Evolutionary conservation across 345 rosid species (phyloP).

Genomic region (Hibiscus mutabilis): DNA sequence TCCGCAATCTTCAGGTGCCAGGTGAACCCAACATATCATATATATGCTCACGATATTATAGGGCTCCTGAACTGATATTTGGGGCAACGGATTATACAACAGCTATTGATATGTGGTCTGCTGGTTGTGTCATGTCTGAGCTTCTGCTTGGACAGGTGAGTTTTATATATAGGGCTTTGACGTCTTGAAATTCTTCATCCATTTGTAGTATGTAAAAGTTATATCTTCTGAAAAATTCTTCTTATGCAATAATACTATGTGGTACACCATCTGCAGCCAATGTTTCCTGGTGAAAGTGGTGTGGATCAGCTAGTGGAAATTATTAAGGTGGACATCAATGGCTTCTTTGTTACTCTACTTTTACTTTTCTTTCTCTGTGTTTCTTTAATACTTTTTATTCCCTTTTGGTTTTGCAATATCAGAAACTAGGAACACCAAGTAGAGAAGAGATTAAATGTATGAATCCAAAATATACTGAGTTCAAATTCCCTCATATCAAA

Average conservation of each 20-base stretch:
- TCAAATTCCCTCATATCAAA: slow-evolving; percentile 96
- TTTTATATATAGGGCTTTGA: background rate
- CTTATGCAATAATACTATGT: background rate
- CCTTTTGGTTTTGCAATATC: slow-evolving; percentile 19
- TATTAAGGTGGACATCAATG: slow-evolving; percentile 55
- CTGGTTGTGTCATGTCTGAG: slow-evolving; percentile 94
- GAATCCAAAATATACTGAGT: slow-evolving; percentile 95
- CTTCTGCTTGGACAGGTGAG: slow-evolving; percentile 86
- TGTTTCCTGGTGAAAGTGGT: slow-evolving; percentile 96
- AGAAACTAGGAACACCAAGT: slow-evolving; percentile 92
- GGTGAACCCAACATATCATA: slow-evolving; percentile 97
- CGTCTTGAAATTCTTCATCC: too few relatives aligned
- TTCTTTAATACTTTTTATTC: background rate
- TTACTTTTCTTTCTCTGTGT: background rate
- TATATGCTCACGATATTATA: slow-evolving; percentile 93
- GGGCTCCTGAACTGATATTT: slow-evolving; percentile 98
- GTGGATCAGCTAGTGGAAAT: slow-evolving; percentile 97
- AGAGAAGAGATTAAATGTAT: slow-evolving; percentile 96
- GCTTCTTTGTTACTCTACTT: background rate
- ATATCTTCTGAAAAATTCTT: too few relatives aligned
- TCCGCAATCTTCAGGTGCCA: slow-evolving; percentile 52
- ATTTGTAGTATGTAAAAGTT: too few relatives aligned
- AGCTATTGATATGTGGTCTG: slow-evolving; percentile 99
- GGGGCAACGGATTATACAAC: slow-evolving; percentile 89
- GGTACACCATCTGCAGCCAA: slow-evolving; percentile 49